phyloP scores from a whole-genome alignment of 2,329 filamentous ascomycete species.

The Cordyceps cicadae region DNA sequence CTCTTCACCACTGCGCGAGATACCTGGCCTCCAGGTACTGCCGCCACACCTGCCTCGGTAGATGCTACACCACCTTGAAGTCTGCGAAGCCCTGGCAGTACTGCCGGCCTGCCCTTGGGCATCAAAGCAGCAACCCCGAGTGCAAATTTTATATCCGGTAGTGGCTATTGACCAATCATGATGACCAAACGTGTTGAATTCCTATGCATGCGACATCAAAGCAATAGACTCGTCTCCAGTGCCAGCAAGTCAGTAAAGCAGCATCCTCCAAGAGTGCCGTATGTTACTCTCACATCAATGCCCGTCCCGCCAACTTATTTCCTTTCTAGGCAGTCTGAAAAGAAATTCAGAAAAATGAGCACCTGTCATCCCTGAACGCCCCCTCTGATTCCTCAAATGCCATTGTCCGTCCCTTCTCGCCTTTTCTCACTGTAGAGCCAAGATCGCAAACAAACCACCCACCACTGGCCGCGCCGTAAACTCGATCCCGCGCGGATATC shows the following conservation, averaged over 20 bases:
- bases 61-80: background rate
- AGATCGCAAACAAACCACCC: slow-evolving; percentile 70
- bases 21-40: background rate
- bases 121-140: background rate
- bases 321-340: too few species aligned
- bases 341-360: too few species aligned
- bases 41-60: background rate
- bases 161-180: background rate
- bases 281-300: background rate
- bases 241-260: slow-evolving; percentile 20
- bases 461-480: slow-evolving; percentile 76
- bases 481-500: slow-evolving; percentile 52
- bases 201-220: background rate
- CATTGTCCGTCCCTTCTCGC: too few species aligned
- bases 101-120: background rate
- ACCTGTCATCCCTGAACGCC: too few species aligned
- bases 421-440: slow-evolving; percentile 45
- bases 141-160: too few species aligned
- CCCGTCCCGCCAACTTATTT: background rate
- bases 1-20: background rate
- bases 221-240: slow-evolving; percentile 38
- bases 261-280: background rate
- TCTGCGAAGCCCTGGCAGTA: background rate
- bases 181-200: background rate
- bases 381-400: too few species aligned